A percentile compares a stretch with the other conserved stretches of the same genome.
phyloP scores from a whole-genome alignment of 345 rosid species.

The Brassica carinata region DNA sequence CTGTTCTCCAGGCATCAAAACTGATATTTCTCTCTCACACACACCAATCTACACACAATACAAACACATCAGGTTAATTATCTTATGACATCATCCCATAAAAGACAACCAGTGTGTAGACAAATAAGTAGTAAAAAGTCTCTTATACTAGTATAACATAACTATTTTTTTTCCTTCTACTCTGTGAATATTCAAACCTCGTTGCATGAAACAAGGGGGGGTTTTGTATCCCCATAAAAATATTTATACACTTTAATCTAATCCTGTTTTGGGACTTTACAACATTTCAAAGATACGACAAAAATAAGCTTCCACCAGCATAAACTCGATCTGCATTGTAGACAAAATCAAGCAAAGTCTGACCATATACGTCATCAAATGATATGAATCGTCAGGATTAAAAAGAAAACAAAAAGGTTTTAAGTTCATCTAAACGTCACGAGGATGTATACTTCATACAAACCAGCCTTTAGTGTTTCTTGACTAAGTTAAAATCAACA shows the following conservation, averaged over 20 bases:
- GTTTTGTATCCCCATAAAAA: slow-evolving; percentile 39
- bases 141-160: background rate
- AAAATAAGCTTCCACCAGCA: slow-evolving; percentile 23
- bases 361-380: slow-evolving; percentile 2
- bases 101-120: slow-evolving; percentile 28
- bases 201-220: slow-evolving; percentile 40
- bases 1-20: slow-evolving; percentile 79
- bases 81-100: slow-evolving; percentile 29
- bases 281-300: slow-evolving; percentile 39
- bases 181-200: slow-evolving; percentile 40
- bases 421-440: slow-evolving; percentile 1
- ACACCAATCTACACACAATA: slow-evolving; percentile 51
- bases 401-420: background rate
- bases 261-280: slow-evolving; percentile 35
- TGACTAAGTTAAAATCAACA: background rate
- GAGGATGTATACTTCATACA: background rate
- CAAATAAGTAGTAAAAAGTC: slow-evolving; percentile 28
- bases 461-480: background rate
- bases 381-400: background rate
- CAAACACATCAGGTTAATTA: background rate
- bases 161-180: background rate
- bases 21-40: slow-evolving; percentile 64
- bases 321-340: slow-evolving; percentile 8
- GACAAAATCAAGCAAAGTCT: slow-evolving; percentile 3
- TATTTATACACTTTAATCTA: slow-evolving; percentile 11